A percentile compares a stretch with the other conserved stretches of the same genome.
phyloP scores from a whole-genome alignment of 2,329 filamentous ascomycete species.

The Trichoderma simmonsii region DNA sequence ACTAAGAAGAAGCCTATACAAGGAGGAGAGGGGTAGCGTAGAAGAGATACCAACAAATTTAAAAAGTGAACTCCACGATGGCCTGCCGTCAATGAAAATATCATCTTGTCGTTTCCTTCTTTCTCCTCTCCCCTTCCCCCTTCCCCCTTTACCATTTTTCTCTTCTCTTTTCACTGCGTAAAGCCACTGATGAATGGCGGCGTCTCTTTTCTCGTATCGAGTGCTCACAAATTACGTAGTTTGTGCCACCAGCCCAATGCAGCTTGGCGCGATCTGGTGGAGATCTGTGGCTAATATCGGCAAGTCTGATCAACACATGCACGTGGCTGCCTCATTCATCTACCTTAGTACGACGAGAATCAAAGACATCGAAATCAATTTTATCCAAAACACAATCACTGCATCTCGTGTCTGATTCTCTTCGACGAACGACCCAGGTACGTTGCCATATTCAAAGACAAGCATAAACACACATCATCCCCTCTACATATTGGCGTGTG shows the following conservation, averaged over 20 bases:
- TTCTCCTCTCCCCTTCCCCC: neutral
- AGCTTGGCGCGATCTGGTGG: conserved; percentile 14
- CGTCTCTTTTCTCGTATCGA: neutral
- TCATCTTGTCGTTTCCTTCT: neutral
- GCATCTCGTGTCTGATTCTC: neutral
- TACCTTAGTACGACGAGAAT: neutral
- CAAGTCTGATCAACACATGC: neutral
- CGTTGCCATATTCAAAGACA: neutral
- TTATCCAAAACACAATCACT: neutral
- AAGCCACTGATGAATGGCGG: neutral
- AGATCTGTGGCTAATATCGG: conserved; percentile 13
- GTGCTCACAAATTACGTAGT: conserved; percentile 1
- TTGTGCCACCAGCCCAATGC: conserved; percentile 7
- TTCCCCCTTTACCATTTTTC: too few relatives aligned
- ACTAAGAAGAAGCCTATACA: neutral
- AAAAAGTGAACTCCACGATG: neutral
- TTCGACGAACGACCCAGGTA: neutral
- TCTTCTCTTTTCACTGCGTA: neutral
- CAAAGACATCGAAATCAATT: neutral
- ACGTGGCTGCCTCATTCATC: conserved; percentile 8
- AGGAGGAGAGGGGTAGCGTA: neutral
- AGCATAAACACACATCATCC: neutral
- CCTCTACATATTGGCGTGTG: neutral
- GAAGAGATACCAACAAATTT: conserved; percentile 18
- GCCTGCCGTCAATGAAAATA: neutral